Evolutionary conservation across 768 basidiomycete species (phyloP).

Genomic region (Hygrophoropsis aurantiaca): DNA sequence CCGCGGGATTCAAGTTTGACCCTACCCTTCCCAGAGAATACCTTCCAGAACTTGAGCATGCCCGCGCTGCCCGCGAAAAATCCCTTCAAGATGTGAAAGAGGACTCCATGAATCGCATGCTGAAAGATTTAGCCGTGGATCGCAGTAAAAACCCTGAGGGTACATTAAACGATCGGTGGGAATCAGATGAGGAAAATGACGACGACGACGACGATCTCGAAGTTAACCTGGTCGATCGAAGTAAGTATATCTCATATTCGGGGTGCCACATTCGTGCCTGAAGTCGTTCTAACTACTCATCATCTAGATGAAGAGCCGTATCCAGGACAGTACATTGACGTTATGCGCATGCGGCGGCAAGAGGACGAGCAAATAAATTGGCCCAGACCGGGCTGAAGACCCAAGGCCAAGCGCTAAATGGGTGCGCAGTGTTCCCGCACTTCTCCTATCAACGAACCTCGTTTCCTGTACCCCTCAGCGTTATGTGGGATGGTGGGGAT

Average conservation of each 20-base stretch:
- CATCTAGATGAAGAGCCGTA: conserved; percentile 62
- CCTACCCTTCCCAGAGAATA: conserved; percentile 63
- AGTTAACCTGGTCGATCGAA: conserved; percentile 66
- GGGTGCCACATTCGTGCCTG: conserved; percentile 3
- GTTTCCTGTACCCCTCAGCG: too few species aligned
- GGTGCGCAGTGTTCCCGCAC: conserved; percentile 2
- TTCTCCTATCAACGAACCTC: too few species aligned
- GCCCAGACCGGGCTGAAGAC: conserved; percentile 62
- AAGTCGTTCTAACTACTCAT: conserved; percentile 10
- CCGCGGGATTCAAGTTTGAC: not conserved
- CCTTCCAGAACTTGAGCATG: conserved; percentile 81
- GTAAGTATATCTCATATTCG: conserved; percentile 42
- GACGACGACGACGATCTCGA: conserved; percentile 53
- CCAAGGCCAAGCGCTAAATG: not conserved
- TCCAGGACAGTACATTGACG: conserved; percentile 76
- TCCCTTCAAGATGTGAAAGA: conserved; percentile 65
- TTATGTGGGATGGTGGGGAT: too few species aligned
- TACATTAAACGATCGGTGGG: conserved; percentile 61
- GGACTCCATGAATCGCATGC: conserved; percentile 73
- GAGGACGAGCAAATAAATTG: conserved; percentile 61
- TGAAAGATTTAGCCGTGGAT: conserved; percentile 81
- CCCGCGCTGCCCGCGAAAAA: conserved; percentile 62
- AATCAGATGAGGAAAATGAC: conserved; percentile 53
- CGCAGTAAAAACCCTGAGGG: conserved; percentile 59
- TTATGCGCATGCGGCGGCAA: conserved; percentile 58